Evolutionary conservation across 176 grass and related monocot genomes (phyloP).

Genomic region (Triticum aestivum): IWGSC_CS_RefSeq_v2.1 NC_057800.1:661992713-661993212

Average conservation of each 20-base stretch:
- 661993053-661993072: no score
- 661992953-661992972: slow-evolving; percentile 41
- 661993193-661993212: not conserved
- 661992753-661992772: slow-evolving; percentile 30
- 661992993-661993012: not conserved
- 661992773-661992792: slow-evolving; percentile 10
- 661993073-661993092: no score
- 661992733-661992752: slow-evolving; percentile 34
- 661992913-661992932: slow-evolving; percentile 44
- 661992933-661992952: slow-evolving; percentile 47
- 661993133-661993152: slow-evolving; percentile 34
- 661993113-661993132: slow-evolving; percentile 9
- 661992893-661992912: slow-evolving; percentile 51
- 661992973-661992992: slow-evolving; percentile 8
- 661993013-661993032: no score
- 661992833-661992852: not conserved
- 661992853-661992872: slow-evolving; percentile 41
- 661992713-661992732: slow-evolving; percentile 55
- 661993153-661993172: slow-evolving; percentile 28
- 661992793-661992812: slow-evolving; percentile 18
- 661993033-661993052: no score
- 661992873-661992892: slow-evolving; percentile 34
- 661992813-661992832: slow-evolving; percentile 33
- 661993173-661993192: slow-evolving; percentile 27
- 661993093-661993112: not conserved